Conservation (phyloP, 768 basidiomycete genomes). For the Tricholoma furcatifolium region DNA sequence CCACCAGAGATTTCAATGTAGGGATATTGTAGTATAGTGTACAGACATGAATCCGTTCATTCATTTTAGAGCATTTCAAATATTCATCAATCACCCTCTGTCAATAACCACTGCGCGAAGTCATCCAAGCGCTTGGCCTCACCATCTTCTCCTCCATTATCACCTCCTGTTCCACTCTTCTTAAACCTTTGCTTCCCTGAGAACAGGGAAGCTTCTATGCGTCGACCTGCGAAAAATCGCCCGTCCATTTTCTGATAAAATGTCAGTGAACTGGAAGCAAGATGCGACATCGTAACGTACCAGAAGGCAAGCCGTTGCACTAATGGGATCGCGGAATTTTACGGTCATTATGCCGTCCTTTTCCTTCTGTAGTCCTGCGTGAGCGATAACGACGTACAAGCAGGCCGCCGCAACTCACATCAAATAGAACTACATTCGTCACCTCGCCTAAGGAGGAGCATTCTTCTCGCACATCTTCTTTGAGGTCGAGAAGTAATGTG, state of each 20-base stretch:
- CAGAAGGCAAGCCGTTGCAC: constrained; percentile 89
- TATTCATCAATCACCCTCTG: constrained; percentile 61
- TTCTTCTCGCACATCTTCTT: constrained; percentile 96
- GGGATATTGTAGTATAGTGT: constrained; percentile 21
- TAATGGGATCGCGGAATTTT: constrained; percentile 90
- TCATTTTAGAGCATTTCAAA: not conserved
- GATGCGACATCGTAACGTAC: constrained; percentile 41
- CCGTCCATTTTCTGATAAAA: constrained; percentile 85
- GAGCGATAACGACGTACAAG: not conserved
- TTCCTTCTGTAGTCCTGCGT: constrained; percentile 63
- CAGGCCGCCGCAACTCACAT: constrained; percentile 58
- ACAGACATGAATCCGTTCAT: constrained; percentile 14
- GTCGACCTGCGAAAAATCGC: constrained; percentile 83
- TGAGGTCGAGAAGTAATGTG: constrained; percentile 83
- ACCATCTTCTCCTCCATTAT: constrained; percentile 66
- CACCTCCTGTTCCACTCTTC: constrained; percentile 70
- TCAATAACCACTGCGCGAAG: constrained; percentile 86
- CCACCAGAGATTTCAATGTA: constrained; percentile 16
- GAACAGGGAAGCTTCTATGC: constrained; percentile 79
- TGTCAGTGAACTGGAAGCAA: not conserved
- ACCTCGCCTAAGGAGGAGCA: constrained; percentile 89
- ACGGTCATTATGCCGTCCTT: constrained; percentile 93
- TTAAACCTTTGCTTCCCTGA: constrained; percentile 80
- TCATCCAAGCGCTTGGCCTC: constrained; percentile 85
- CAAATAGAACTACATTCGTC: constrained; percentile 92